Base-by-base conservation (phyloP, 2,329 filamentous ascomycete species). In the Moelleriella libera region DNA sequence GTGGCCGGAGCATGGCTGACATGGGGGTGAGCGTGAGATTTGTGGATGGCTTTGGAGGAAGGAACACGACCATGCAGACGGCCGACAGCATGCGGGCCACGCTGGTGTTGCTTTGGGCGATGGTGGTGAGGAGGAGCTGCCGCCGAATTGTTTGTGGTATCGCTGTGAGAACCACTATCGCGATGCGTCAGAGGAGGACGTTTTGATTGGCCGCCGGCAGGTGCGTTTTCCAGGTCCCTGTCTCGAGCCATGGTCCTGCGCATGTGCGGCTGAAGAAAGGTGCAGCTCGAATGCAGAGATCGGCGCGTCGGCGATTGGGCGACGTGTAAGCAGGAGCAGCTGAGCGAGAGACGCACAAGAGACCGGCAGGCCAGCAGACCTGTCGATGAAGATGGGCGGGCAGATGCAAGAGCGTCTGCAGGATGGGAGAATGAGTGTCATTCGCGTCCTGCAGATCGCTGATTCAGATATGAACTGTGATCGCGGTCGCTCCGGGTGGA, bases 131-230 rank as follows among this genome's bases (percentile, higher is more conserved):
- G 47, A 34, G 53, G 50, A 45, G 47, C 49, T 28, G 48, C 54
- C 21, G 55, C 47, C 48, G 51, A 55, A 51, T 54, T 21, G 21
- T 21, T 53, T 47, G 54, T 54, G 51, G 52, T 52, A 41, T 60
- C 62, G 54, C 58, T 62, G 46, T 64, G 57, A 31, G 61, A 54
- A 53, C 62, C 59, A 56, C 61, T 63, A 51, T 65, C 60, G 54
- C 59, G 61, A 49, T 62, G 60, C 54, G 52, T 58, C 58, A 63
- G 60, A 47, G 63, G 53, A 57, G 71, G 67, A 30, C 69, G 69
- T 65, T 75, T 76, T 76, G 72, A 76, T 76, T 76, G 73, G 73
- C 65, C 63, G 59, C 63, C 61, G 54, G 65, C 61, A 54, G 68
- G 65, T 63, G 67, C 63, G 63, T 68, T 70, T 61, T 72, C 68